Percentiles rank a stretch among this genome's conserved stretches.
phyloP scores from a whole-genome alignment of 257 asterid species.

The Misopates orontium region DNA sequence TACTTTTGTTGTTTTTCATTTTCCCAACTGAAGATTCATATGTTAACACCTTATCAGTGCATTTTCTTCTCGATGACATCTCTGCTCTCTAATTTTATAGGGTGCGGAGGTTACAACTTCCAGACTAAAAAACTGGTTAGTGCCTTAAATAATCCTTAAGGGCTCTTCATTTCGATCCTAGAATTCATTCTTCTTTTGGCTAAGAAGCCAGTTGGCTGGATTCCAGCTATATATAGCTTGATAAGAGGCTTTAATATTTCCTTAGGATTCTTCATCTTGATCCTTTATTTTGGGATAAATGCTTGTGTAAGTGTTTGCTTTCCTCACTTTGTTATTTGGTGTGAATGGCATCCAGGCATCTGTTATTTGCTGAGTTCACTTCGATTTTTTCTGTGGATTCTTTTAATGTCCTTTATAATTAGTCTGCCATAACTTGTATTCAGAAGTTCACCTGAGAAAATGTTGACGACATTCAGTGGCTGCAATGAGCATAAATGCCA shows the following conservation, averaged over 20 bases:
- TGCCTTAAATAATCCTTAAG: constrained; percentile 20
- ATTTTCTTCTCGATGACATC: constrained; percentile 11
- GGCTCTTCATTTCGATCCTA: constrained; percentile 2
- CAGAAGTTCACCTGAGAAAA: background rate
- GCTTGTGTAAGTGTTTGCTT: too few species aligned
- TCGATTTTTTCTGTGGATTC: background rate
- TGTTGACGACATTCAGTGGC: background rate
- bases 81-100: constrained; percentile 39
- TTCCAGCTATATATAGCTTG: too few species aligned
- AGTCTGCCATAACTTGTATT: background rate
- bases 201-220: too few species aligned
- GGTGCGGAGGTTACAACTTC: constrained; percentile 96
- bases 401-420: background rate
- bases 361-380: constrained; percentile 1
- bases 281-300: too few species aligned
- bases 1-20: constrained; percentile 3
- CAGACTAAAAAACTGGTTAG: constrained; percentile 92
- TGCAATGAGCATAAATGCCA: background rate
- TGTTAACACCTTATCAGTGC: background rate
- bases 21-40: background rate
- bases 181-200: too few species aligned
- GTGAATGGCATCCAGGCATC: constrained; percentile 7
- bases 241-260: too few species aligned
- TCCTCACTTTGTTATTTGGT: too few species aligned
- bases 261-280: too few species aligned